Percentiles rank a stretch among this genome's conserved stretches.
Evolutionary conservation across 2,329 filamentous ascomycete genomes (phyloP).

Genomic region (Zalaria obscura): DNA sequence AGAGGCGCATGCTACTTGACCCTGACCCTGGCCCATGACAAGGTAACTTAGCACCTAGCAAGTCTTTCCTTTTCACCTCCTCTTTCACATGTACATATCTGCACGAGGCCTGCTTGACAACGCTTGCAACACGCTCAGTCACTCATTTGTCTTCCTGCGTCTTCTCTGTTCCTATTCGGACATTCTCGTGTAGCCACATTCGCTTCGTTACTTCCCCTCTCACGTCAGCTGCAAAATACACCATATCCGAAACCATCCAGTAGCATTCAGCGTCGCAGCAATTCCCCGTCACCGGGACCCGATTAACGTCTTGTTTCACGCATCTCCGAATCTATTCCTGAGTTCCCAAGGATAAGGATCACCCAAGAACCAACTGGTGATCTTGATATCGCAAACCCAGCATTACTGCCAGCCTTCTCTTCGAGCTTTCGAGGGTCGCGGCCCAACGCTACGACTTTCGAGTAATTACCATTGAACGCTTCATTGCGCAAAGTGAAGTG

Average conservation of each 20-base stretch:
- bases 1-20: no score
- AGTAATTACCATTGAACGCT: no score
- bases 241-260: neutral
- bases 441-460: no score
- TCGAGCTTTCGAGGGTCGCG: no score
- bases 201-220: neutral
- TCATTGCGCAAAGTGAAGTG: neutral
- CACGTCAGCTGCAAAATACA: neutral
- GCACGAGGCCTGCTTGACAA: neutral
- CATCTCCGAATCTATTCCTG: neutral
- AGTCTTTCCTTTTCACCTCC: neutral
- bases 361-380: neutral
- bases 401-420: no score
- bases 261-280: neutral
- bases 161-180: neutral
- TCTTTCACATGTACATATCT: neutral
- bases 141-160: neutral
- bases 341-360: neutral
- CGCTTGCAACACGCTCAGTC: neutral
- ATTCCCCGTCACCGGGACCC: neutral
- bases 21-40: no score
- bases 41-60: neutral
- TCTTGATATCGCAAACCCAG: no score
- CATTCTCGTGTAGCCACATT: neutral
- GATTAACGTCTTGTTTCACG: neutral